Percentiles rank a stretch among this genome's conserved stretches.
Conservation (phyloP, 441 rosid genomes). For the Melastoma candidum region DNA sequence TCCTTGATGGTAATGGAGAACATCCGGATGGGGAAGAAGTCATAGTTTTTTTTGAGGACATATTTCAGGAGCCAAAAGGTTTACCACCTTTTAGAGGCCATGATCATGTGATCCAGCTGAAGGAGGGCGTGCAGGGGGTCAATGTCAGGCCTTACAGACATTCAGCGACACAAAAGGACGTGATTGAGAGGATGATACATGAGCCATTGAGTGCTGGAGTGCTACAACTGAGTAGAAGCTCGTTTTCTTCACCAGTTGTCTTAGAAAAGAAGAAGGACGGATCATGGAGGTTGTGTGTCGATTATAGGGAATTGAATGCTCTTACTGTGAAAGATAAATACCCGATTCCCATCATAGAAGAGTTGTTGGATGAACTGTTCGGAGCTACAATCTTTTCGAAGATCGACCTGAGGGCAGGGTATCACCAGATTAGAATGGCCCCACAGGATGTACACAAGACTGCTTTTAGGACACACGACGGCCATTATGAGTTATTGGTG, state of each 20-base stretch:
- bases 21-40: too few relatives aligned
- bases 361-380: not conserved
- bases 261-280: not conserved
- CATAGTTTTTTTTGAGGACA: too few relatives aligned
- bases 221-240: not conserved
- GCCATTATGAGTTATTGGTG: too few relatives aligned
- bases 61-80: constrained; percentile 1
- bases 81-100: not conserved
- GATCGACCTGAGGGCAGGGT: too few relatives aligned
- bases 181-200: not conserved
- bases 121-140: not conserved
- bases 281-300: too few relatives aligned
- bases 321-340: not conserved
- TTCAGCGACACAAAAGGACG: not conserved
- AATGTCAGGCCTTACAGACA: not conserved
- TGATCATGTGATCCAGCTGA: not conserved
- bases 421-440: too few relatives aligned
- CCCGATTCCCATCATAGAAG: not conserved
- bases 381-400: too few relatives aligned
- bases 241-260: not conserved
- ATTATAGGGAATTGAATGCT: not conserved
- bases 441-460: too few relatives aligned
- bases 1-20: too few relatives aligned
- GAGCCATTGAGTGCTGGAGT: not conserved
- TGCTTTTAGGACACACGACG: too few relatives aligned